These are phyloP conservation scores for Leccinum fallax DNA, from an alignment of 1,284 basidiomycete genomes.

Conservation along the genomic window DNA sequence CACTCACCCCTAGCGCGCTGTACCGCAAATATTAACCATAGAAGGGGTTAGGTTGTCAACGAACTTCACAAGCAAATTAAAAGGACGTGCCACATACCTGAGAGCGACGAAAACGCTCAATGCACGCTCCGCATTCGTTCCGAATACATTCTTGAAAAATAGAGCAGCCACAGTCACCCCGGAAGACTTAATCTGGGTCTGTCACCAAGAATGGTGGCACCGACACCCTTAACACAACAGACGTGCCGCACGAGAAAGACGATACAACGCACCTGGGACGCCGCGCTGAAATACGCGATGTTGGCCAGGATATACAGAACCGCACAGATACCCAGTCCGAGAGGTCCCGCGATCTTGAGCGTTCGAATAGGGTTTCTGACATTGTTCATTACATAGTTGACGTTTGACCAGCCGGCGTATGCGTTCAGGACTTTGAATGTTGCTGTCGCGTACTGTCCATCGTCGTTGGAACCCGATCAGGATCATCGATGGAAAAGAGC, in stretches of 20 bases:
- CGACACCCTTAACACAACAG: background rate
- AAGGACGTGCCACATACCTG: constrained; percentile 35
- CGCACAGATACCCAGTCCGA: constrained; percentile 51
- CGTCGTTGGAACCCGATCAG: background rate
- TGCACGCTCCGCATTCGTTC: constrained; percentile 46
- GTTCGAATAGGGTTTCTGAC: constrained; percentile 54
- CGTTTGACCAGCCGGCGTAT: constrained; percentile 57
- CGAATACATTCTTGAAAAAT: constrained; percentile 60
- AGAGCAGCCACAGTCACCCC: constrained; percentile 53
- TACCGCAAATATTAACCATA: background rate
- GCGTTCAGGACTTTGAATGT: constrained; percentile 59
- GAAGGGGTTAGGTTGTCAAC: background rate
- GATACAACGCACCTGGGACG: constrained; percentile 18
- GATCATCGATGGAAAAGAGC: background rate
- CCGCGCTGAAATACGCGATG: constrained; percentile 51
- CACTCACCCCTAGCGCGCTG: constrained; percentile 34
- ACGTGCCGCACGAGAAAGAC: too few relatives aligned
- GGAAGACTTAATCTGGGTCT: constrained; percentile 46
- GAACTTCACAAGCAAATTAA: background rate
- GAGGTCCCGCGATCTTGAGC: constrained; percentile 55
- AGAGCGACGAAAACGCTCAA: constrained; percentile 55
- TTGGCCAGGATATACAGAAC: constrained; percentile 54
- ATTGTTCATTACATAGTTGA: constrained; percentile 58
- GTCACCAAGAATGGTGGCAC: constrained; percentile 7
- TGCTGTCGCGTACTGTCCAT: constrained; percentile 54